Evolutionary conservation across 2,329 filamentous ascomycete species (phyloP).

Genomic region (Ophiosphaerella korrae): DNA sequence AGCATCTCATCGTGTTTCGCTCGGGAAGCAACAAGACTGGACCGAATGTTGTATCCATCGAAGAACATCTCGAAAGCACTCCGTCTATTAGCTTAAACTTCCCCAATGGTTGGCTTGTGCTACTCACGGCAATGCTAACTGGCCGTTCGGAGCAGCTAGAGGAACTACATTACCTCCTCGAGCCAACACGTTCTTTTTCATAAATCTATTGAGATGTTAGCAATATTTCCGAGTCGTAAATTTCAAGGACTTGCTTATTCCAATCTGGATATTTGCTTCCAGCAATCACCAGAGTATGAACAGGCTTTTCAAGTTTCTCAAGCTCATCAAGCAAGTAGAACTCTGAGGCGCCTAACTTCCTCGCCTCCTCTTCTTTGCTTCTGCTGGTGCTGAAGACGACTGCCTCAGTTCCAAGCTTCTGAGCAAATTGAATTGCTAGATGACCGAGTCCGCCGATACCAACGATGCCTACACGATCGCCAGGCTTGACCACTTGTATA

Average conservation of each 20-base stretch:
- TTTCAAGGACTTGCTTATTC: slow-evolving; percentile 19
- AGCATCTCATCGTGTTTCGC: slow-evolving; percentile 30
- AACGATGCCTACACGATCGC: slow-evolving; percentile 81
- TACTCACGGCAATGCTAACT: slow-evolving; percentile 19
- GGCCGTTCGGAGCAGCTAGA: slow-evolving; percentile 19
- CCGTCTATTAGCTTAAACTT: neutral
- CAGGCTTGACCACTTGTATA: slow-evolving; percentile 71
- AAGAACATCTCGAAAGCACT: slow-evolving; percentile 25
- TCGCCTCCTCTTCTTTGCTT: slow-evolving; percentile 25
- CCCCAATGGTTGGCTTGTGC: neutral
- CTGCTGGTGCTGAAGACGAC: slow-evolving; percentile 27
- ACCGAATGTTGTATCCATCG: slow-evolving; percentile 23
- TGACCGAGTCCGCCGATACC: slow-evolving; percentile 79
- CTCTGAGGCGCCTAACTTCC: slow-evolving; percentile 24
- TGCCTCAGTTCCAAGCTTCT: slow-evolving; percentile 25
- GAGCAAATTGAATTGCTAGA: slow-evolving; percentile 74
- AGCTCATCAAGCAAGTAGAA: slow-evolving; percentile 30
- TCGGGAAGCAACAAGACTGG: slow-evolving; percentile 25
- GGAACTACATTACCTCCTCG: slow-evolving; percentile 25
- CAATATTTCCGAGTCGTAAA: neutral
- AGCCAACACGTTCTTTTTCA: slow-evolving; percentile 24
- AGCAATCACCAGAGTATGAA: slow-evolving; percentile 24
- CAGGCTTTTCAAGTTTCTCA: slow-evolving; percentile 23
- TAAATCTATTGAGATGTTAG: slow-evolving; percentile 11
- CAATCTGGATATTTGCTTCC: slow-evolving; percentile 28